Conservation (phyloP, 2,329 filamentous ascomycete genomes). For the Diplodia sapinea region DNA sequence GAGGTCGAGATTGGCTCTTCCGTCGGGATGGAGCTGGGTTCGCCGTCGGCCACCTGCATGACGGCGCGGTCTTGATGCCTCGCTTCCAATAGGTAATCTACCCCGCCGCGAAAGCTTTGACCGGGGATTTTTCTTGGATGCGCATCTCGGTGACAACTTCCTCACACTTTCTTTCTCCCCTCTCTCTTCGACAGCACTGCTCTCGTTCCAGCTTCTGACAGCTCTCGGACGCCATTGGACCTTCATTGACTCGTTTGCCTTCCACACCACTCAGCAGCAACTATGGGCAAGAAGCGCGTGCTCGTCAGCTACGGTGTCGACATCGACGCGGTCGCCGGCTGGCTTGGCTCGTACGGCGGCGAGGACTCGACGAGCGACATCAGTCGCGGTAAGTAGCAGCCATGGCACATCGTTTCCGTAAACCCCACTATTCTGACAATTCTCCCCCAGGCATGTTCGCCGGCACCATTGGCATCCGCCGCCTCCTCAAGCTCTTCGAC, state of each 20-base stretch:
- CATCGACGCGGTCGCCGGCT: constrained; percentile 75
- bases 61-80: not conserved
- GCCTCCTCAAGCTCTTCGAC: constrained; percentile 72
- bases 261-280: not conserved
- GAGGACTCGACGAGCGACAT: constrained; percentile 76
- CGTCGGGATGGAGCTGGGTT: not conserved
- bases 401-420: not conserved
- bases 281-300: constrained; percentile 59
- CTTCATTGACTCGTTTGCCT: not conserved
- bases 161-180: not conserved
- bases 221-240: not conserved
- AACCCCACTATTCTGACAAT: no score
- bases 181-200: not conserved
- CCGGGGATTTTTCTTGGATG: not conserved
- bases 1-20: not conserved
- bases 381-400: constrained; percentile 61
- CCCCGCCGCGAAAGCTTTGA: not conserved
- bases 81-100: not conserved
- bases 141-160: not conserved
- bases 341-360: constrained; percentile 76
- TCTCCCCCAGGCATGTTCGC: constrained; percentile 63
- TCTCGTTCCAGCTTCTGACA: not conserved
- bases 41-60: not conserved
- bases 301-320: constrained; percentile 71
- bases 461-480: constrained; percentile 68